Evolutionary conservation across 139 green algal genomes (phyloP), one percentile per base, ranked within the genome.

Genomic region (Chlamydomonas sp.): DNA sequence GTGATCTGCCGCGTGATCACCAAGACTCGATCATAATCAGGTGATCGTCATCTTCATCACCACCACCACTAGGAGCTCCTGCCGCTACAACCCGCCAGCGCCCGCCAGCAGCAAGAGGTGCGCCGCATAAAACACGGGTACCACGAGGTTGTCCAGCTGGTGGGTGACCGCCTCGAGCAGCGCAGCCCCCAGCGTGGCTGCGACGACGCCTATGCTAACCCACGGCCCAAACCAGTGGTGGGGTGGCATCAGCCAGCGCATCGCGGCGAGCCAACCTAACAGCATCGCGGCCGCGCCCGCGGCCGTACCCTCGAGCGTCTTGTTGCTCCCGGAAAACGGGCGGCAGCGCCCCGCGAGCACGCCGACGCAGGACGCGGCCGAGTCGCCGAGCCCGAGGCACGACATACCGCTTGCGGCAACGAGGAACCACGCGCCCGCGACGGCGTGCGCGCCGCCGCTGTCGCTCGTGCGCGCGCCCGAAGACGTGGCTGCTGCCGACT

Each of bases 131-230:
- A 75, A 85, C 10, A 85, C 36, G 1, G 89, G 85, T 24, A 92
- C 64, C 60, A 95, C 81, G 3, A 93, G 62, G 58, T 95, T 95
- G 67, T 95, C 89, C 70, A 95, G 76, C 81, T 95, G 89, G 4
- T 70, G 73, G 5, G 89, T 95, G 1, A 76, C 68, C 13, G 85
- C 88, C 74, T 95, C 89, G 33, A 93, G 70, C 48, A 90, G 31
- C 50, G 83, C 85, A 1, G 83, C 83, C 24, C 81, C 68, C 29
- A 65, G 20, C 2, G 86, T 87, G 6, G 74, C 76, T 0, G 20
- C 70, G 26, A 6, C 16, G 43, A 13, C 43, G 16, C 43, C 13
- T 13, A 26, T 54, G 43, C 43, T 20, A 64, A 33, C 10, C 24
- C 54, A 64, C 24, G 54, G 2, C 37, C 31, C 35, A 63, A 20